Conservation (phyloP, 1,284 basidiomycete genomes). For the Cutaneotrichosporon sp. region DNA sequence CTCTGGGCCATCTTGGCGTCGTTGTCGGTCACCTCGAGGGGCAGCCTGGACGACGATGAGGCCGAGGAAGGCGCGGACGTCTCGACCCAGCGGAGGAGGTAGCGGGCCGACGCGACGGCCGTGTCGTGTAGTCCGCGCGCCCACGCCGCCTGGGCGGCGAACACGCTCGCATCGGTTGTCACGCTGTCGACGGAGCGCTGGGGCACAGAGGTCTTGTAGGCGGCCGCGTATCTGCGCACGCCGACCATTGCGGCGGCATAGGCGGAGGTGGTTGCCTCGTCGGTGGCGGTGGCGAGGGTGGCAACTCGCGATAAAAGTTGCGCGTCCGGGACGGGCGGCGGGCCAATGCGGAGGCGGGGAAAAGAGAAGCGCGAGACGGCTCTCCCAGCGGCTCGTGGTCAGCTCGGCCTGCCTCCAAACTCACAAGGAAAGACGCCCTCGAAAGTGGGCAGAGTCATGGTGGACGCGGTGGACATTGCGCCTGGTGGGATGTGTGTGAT, state of each 20-base stretch:
- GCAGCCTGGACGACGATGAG: too few relatives aligned
- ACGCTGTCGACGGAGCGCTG: background rate
- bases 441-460: constrained; percentile 4
- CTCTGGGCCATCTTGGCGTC: background rate
- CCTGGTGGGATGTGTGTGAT: constrained; percentile 2
- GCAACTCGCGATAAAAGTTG: background rate
- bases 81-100: background rate
- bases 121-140: background rate
- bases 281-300: background rate
- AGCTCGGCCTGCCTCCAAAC: background rate
- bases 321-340: background rate
- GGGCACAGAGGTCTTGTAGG: background rate
- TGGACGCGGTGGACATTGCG: background rate
- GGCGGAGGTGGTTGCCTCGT: background rate
- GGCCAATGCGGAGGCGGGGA: background rate
- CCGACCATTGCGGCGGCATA: background rate
- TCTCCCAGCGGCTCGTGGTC: background rate
- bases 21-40: too few relatives aligned
- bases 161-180: background rate
- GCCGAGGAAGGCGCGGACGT: background rate
- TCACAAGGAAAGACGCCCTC: constrained; percentile 3
- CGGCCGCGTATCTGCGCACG: background rate
- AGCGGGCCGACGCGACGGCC: background rate
- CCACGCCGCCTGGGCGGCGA: background rate
- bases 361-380: background rate